Base-by-base conservation (phyloP, 192 early-diverging fungal species). In the Pilobolus umbonatus region DNA sequence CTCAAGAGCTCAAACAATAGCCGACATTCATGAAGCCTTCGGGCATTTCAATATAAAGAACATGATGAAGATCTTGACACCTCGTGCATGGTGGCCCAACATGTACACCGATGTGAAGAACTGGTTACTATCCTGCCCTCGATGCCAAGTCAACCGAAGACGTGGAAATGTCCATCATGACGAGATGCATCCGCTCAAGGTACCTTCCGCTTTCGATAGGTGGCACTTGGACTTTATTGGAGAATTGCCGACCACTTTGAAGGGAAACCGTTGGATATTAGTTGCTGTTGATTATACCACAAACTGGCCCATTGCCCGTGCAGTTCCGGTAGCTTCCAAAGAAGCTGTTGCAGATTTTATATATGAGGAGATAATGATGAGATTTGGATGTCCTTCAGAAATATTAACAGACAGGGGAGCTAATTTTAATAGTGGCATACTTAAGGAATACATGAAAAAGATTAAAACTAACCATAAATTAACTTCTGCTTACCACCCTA, bases 221-320 rank as follows among this genome's bases (percentile, higher is more conserved):
- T 58, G 56, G 56, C 57, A 59, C 25, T 34, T 63, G 1, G 60
- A 62, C 35, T 53, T 50, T 9, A 62, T 29, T 60, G 68, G 57
- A 9, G 58, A 50, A 26, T 26, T 50, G 2, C 62, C 22, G 29
- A 36, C 8, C 1, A 39, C 52, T 40, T 14, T 17, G 0, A 24
- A 39, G 4, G 35, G 52, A 8, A 70, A 70, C 40, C 19, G 35
- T 0, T 71, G 60, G 56, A 48, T 71, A 0, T 12, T 72, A 0
- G 31, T 60, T 1, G 70, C 57, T 36, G 61, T 62, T 12, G 70
- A 72, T n/a, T 67, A 66, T 51, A 26, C 55, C 0, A 72, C 61
- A n/a, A 62, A 62, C 26, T 71, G 69, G 64, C 63, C 60, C 0
- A 42, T 66, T 42, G 60, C 64, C 2, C 40, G 54, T 0, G 64